Conservation (phyloP, 1,284 basidiomycete species). For the Cutaneotrichosporon cavernicola region DNA sequence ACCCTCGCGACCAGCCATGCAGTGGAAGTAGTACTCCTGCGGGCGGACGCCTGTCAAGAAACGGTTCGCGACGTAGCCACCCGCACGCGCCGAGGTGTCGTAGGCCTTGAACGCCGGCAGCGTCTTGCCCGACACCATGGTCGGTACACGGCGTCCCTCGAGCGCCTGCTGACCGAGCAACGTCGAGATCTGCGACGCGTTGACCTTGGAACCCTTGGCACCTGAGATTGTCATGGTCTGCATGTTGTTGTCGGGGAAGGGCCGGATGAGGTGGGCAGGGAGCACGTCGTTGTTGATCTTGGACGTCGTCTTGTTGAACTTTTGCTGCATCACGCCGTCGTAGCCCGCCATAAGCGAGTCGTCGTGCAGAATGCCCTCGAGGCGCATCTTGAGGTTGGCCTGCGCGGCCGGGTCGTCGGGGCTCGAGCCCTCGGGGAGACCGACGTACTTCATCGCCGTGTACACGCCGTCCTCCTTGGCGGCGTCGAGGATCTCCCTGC, state of each 20-base stretch:
- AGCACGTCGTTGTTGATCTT: constrained; percentile 84
- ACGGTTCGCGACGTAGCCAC: constrained; percentile 98
- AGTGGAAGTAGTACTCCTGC: constrained; percentile 99
- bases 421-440: constrained; percentile 69
- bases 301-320: constrained; percentile 86
- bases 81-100: constrained; percentile 94
- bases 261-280: constrained; percentile 81
- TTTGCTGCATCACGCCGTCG: constrained; percentile 85
- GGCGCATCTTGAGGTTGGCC: constrained; percentile 58
- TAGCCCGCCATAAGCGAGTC: constrained; percentile 96
- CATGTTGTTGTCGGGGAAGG: constrained; percentile 99
- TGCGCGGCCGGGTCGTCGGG: constrained; percentile 60
- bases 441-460: constrained; percentile 70
- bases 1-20: constrained; percentile 99
- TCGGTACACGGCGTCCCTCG: constrained; percentile 96
- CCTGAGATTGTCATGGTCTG: constrained; percentile 98
- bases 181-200: constrained; percentile 97
- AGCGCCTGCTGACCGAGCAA: constrained; percentile 95
- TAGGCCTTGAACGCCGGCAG: constrained; percentile 95
- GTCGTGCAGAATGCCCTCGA: constrained; percentile 94
- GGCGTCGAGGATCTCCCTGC: constrained; percentile 68
- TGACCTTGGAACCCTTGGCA: constrained; percentile 96
- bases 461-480: constrained; percentile 75
- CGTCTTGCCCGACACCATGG: constrained; percentile 99
- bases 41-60: constrained; percentile 98